Evolutionary conservation across 2,329 filamentous ascomycete genomes (phyloP).

Genomic region (Colletotrichum godetiae): DNA sequence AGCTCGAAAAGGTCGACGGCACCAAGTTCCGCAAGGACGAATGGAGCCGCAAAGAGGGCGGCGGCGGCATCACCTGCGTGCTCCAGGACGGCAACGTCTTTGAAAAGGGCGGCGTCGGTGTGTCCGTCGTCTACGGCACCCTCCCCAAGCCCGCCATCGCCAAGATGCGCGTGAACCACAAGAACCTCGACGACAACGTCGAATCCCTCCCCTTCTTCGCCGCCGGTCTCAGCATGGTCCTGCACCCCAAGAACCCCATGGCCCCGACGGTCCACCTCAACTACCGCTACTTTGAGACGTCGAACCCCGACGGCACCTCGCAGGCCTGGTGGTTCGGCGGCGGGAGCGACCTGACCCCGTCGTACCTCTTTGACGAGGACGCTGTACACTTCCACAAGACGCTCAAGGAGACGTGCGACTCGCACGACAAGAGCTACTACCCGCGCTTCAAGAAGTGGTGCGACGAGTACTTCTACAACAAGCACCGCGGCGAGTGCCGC

Average conservation of each 20-base stretch:
- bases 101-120: slow-evolving; percentile 96
- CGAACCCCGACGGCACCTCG: slow-evolving; percentile 80
- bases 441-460: slow-evolving; percentile 98
- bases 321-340: slow-evolving; percentile 99
- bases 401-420: slow-evolving; percentile 92
- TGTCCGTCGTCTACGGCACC: slow-evolving; percentile 92
- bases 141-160: slow-evolving; percentile 88
- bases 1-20: slow-evolving; percentile 86
- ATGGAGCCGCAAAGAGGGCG: slow-evolving; percentile 89
- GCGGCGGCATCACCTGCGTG: slow-evolving; percentile 93
- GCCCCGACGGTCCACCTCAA: slow-evolving; percentile 98
- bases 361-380: slow-evolving; percentile 96
- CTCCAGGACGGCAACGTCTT: slow-evolving; percentile 97
- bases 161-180: slow-evolving; percentile 96
- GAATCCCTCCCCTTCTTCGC: slow-evolving; percentile 95
- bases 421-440: slow-evolving; percentile 92
- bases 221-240: slow-evolving; percentile 89
- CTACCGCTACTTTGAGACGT: slow-evolving; percentile 98
- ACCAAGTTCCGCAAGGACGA: slow-evolving; percentile 84
- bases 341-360: slow-evolving; percentile 91
- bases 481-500: slow-evolving; percentile 87
- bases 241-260: slow-evolving; percentile 96
- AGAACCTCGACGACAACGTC: slow-evolving; percentile 81
- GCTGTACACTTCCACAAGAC: slow-evolving; percentile 96
- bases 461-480: slow-evolving; percentile 96